Evolutionary conservation across 148 eudicot genomes (phyloP).

Genomic region (Euryodendron excelsum): DNA sequence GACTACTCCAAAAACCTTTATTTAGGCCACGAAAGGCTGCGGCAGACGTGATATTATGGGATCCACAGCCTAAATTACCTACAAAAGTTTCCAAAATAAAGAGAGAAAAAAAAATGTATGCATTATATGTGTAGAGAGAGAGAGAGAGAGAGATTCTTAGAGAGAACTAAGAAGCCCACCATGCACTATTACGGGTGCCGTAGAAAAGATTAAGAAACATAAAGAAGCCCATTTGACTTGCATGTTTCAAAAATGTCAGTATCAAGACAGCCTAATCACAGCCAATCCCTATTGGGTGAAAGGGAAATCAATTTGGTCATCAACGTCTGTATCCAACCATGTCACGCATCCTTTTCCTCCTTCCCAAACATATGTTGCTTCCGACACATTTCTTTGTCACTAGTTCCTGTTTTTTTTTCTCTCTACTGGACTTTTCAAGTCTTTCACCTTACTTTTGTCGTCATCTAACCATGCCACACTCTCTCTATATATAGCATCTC

Average conservation of each 20-base stretch:
- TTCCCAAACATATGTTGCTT: background rate
- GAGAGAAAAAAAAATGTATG: background rate
- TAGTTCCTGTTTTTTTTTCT: background rate
- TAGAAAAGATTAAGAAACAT: background rate
- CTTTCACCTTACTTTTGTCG: background rate
- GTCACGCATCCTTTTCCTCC: conserved; percentile 9
- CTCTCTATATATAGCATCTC: background rate
- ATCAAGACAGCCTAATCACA: conserved; percentile 6
- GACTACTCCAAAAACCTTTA: background rate
- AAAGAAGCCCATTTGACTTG: background rate
- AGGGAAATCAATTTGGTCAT: background rate
- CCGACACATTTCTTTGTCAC: conserved; percentile 1
- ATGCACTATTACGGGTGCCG: background rate
- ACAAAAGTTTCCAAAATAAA: background rate
- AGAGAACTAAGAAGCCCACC: background rate
- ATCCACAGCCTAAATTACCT: background rate
- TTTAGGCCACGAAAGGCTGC: conserved; percentile 1
- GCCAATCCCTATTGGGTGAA: background rate
- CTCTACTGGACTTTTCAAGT: background rate
- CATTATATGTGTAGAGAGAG: background rate
- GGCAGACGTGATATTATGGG: background rate
- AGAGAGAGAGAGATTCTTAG: background rate
- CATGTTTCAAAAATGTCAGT: background rate
- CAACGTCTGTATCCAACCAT: conserved; percentile 4
- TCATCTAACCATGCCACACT: background rate